Base-by-base conservation (phyloP, 1,284 basidiomycete species). In the Termitomyces sp. region DNA sequence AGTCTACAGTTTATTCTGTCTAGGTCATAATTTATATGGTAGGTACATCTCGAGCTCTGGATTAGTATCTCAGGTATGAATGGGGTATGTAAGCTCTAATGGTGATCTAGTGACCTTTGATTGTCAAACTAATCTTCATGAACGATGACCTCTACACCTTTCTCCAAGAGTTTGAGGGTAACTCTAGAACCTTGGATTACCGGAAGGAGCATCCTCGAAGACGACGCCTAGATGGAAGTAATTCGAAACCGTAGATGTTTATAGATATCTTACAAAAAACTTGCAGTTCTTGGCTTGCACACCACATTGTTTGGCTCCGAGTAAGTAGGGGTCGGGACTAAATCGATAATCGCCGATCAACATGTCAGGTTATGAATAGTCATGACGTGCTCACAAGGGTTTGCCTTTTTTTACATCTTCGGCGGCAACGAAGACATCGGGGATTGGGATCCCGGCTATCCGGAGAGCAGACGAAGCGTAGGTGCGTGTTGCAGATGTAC, bases 161-260 rank as follows among this genome's bases (percentile, higher is more conserved):
- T 69, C 40, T 71, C 68, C 1, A 71, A 65, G n/a, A 70, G 62
- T 58, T 71, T 73, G 62, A 82, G 69, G 12, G 70, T 70, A 7
- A 83, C 71, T 47, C 80, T 82, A 48, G 2, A 49, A 15, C 38
- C 10, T 39, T 15, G 28, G 19, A 44, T 54, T 44, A n/a, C 82
- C 92, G 39, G 94, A 76, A 1, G 91, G 92, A 1, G 93, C 90
- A 72, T 95, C 93, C 68, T 94, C 92, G 40, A 94, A 79, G 9
- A 94, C 92, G 51, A 94, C 75, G 61, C 84, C 86, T 88, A 49
- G 5, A 45, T 10, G 28, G 46, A 24, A 33, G 10, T 53, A 49
- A 31, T 28, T 45, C 33, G 46, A 52, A 50, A 52, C 53, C 57
- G 48, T 41, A 5, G 19, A 3, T 38, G 12, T 28, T 36, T 12